phyloP scores from a whole-genome alignment of 345 rosid species.

The Punica granatum region DNA sequence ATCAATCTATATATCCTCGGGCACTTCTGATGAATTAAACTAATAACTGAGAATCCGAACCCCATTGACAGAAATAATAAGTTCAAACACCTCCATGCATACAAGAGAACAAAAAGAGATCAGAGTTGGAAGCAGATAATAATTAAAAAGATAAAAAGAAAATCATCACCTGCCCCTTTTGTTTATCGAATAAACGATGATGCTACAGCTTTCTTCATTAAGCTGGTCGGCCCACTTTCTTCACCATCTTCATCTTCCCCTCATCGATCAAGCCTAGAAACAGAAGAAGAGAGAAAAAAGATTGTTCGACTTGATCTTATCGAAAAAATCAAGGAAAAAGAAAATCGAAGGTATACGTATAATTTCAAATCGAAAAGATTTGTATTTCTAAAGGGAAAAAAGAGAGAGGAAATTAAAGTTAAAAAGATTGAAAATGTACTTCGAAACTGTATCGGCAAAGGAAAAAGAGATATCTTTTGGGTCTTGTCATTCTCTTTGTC shows the following conservation, averaged over 20 bases:
- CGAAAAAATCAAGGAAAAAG: no score
- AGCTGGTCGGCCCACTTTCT: background rate
- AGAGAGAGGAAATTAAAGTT: background rate
- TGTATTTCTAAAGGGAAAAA: background rate
- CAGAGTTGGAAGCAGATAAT: background rate
- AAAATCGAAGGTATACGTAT: no score
- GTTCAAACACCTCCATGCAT: background rate
- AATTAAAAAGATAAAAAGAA: background rate
- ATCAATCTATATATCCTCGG: constrained; percentile 1
- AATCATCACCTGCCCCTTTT: background rate
- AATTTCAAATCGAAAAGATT: no score
- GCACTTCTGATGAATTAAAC: constrained; percentile 2
- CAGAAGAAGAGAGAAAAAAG: background rate
- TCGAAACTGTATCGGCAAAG: background rate
- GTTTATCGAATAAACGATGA: background rate
- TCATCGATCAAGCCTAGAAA: background rate
- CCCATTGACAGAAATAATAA: background rate
- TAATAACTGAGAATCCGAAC: background rate
- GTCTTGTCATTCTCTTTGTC: no score
- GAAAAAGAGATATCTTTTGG: background rate
- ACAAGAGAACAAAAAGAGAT: background rate
- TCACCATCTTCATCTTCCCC: background rate
- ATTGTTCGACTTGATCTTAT: background rate
- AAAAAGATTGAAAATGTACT: background rate
- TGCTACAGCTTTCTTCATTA: background rate